phyloP scores from a whole-genome alignment of 257 asterid species.

The Buddleja alternifolia region DNA sequence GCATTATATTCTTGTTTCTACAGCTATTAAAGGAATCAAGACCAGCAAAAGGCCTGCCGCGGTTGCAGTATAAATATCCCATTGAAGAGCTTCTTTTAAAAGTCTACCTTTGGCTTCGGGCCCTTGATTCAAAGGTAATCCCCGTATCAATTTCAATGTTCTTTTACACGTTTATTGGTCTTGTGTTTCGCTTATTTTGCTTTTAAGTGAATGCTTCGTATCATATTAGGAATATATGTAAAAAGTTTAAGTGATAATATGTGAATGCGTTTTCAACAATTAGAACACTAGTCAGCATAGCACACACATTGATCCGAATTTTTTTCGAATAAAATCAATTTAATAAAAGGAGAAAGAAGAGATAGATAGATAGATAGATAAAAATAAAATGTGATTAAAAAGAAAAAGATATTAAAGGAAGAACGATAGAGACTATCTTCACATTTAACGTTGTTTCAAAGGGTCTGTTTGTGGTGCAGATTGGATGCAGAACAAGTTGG shows the following conservation, averaged over 20 bases:
- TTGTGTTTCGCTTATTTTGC: neutral
- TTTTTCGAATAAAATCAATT: too few relatives aligned
- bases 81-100: neutral
- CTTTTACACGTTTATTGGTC: neutral
- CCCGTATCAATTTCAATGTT: neutral
- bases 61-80: conserved; percentile 39
- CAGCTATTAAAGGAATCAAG: conserved; percentile 99
- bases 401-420: too few relatives aligned
- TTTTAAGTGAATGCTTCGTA: neutral
- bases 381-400: too few relatives aligned
- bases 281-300: too few relatives aligned
- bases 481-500: neutral
- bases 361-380: too few relatives aligned
- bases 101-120: neutral
- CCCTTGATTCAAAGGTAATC: conserved; percentile 19
- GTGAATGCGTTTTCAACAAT: too few relatives aligned
- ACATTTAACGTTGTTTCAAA: neutral
- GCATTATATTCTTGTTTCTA: conserved; percentile 11
- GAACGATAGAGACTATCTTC: too few relatives aligned
- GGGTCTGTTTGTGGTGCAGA: neutral
- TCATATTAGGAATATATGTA: neutral
- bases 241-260: neutral
- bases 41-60: conserved; percentile 90
- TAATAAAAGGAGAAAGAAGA: too few relatives aligned
- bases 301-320: too few relatives aligned